Base-by-base conservation (phyloP, 169 alveolate species). In the Amoebophrya sp. region DNA sequence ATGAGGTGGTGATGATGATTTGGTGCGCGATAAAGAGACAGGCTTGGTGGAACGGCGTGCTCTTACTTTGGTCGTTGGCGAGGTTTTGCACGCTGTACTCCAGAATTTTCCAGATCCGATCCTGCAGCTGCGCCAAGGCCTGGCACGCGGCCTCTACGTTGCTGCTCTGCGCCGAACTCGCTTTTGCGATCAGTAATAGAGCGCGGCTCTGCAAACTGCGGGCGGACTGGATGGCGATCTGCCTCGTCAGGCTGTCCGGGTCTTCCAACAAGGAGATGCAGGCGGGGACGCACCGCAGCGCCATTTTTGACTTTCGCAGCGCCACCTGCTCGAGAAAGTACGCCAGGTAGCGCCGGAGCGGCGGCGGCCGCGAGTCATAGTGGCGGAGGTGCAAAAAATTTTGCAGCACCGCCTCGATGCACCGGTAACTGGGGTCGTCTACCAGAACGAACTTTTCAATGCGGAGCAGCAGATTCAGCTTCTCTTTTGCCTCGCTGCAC, bases 291-390 rank as follows among this genome's bases (percentile, higher is more conserved):
- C 83, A 66, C 35, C 83, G 29, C 83, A 66, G 35, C 83, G 83
- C 83, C 83, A 66, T 66, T 25, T 66, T 66, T 2, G 39, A 25
- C 35, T 66, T 66, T 18, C 83, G 83, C 83, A 66, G 32, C 1
- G 83, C 83, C 83, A 66, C 83, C 35, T 66, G 83, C 83, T 66
- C 83, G 32, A 66, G 83, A n/a, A 66, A 66, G 35, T 66, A 66
- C 38, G 83, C 83, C 38, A 66, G 83, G 35, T 66, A 66, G 7
- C 83, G 29, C 35, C 83, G 12, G 32, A 66, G 35, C 1, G 83
- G 83, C 32, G 83, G 39, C 35, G 83, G 83, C 32, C 83, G 29
- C 1, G 39, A 25, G 10, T 66, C 83, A 1, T 66, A n/a, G 83
- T 66, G 83, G 7, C 83, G 83, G 32, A 66, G 35, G 35, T 18